Percentiles rank a stretch among this genome's conserved stretches.
Evolutionary conservation across 2,329 filamentous ascomycete species (phyloP).

Genomic region (Pseudogymnoascus sp.): DNA sequence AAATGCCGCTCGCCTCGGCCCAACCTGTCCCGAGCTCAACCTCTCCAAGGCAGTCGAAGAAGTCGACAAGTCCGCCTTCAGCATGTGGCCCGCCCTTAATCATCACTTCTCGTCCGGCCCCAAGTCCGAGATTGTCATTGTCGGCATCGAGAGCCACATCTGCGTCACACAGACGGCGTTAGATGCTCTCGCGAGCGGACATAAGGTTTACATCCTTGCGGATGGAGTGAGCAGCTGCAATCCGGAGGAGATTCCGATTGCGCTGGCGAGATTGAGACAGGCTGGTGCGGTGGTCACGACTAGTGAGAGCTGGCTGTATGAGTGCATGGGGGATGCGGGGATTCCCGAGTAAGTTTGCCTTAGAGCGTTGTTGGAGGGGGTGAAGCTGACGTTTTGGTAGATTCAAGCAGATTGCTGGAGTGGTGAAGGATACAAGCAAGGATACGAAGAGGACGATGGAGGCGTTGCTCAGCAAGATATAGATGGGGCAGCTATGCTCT

Average conservation of each 20-base stretch:
- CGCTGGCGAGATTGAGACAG: constrained; percentile 63
- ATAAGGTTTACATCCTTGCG: constrained; percentile 77
- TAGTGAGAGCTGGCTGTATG: constrained; percentile 84
- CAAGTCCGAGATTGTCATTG: constrained; percentile 61
- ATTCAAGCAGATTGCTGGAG: constrained; percentile 62
- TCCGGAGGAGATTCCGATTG: constrained; percentile 68
- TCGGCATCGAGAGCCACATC: constrained; percentile 90
- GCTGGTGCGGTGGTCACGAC: constrained; percentile 75
- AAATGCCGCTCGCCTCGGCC: constrained; percentile 67
- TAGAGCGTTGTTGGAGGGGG: constrained; percentile 4
- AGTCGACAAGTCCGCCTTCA: constrained; percentile 83
- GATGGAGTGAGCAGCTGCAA: constrained; percentile 89
- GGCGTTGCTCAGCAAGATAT: constrained; percentile 56
- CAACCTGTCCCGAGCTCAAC: constrained; percentile 65
- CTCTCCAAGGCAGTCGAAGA: constrained; percentile 46
- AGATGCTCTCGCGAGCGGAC: constrained; percentile 66
- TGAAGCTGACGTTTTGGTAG: constrained; percentile 20
- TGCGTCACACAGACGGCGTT: constrained; percentile 89
- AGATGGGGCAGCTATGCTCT: constrained; percentile 33
- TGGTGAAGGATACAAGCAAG: constrained; percentile 70
- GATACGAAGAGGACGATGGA: constrained; percentile 63
- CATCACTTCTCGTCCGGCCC: constrained; percentile 29
- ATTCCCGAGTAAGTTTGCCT: constrained; percentile 42
- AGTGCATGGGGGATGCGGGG: constrained; percentile 75
- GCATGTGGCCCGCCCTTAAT: constrained; percentile 68